These are phyloP conservation scores for Blastomyces parvus DNA, from an alignment of 2,329 filamentous ascomycete species.

Conservation along the genomic window DNA sequence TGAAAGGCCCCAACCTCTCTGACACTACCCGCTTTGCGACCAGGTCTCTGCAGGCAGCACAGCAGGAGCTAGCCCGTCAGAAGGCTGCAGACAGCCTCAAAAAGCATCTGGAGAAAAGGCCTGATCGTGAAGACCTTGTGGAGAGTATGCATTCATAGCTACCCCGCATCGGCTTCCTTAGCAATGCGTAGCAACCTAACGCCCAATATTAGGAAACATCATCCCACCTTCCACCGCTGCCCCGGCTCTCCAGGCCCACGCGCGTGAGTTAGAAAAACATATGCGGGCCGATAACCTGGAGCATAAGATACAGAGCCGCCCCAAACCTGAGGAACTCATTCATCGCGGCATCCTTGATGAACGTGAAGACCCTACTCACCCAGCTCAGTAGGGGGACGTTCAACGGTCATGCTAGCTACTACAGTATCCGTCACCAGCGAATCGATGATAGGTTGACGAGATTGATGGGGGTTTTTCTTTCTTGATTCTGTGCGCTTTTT, in stretches of 20 bases:
- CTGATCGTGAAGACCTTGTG: slow-evolving; percentile 64
- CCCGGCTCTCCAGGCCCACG: slow-evolving; percentile 67
- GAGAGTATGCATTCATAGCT: slow-evolving; percentile 53
- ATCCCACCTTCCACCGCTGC: slow-evolving; percentile 69
- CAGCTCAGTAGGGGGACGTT: slow-evolving; percentile 4
- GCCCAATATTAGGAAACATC: slow-evolving; percentile 62
- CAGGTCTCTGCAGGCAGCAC: slow-evolving; percentile 46
- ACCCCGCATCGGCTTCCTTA: slow-evolving; percentile 9
- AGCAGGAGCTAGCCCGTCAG: slow-evolving; percentile 56
- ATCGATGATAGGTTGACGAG: neutral
- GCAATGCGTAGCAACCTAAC: neutral
- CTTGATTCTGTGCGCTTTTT: neutral
- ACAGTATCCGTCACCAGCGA: neutral
- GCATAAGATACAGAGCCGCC: slow-evolving; percentile 72
- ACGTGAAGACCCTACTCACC: slow-evolving; percentile 41
- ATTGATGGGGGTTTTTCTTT: neutral
- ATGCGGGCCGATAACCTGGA: slow-evolving; percentile 83
- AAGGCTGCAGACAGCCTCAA: slow-evolving; percentile 53
- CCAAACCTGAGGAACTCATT: slow-evolving; percentile 64
- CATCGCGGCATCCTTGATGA: slow-evolving; percentile 69
- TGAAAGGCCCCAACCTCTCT: neutral
- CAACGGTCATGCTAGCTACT: neutral
- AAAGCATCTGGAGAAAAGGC: slow-evolving; percentile 53
- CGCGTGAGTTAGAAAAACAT: slow-evolving; percentile 74
- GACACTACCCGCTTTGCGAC: neutral